Conservation (phyloP, 495 filamentous ascomycete species). For the Neurospora hispaniola region DNA sequence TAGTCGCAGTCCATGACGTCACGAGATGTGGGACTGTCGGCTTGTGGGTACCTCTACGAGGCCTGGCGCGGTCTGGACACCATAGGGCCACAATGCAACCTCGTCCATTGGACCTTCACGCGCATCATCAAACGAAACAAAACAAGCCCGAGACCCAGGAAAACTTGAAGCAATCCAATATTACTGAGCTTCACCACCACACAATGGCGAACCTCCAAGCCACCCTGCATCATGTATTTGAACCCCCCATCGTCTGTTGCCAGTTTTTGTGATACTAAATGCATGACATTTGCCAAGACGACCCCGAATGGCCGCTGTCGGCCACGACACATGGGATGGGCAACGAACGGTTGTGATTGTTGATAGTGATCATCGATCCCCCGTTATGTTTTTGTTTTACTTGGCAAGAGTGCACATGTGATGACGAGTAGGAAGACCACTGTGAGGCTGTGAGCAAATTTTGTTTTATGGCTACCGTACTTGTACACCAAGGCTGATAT, state of each 20-base stretch:
- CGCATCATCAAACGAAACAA: neutral
- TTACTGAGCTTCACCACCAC: neutral
- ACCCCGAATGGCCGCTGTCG: neutral
- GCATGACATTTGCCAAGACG: neutral
- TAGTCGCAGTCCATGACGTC: neutral
- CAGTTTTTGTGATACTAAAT: neutral
- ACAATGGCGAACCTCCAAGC: neutral
- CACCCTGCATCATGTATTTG: neutral
- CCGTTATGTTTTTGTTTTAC: neutral
- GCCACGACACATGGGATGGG: neutral
- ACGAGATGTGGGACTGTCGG: neutral
- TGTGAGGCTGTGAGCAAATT: neutral
- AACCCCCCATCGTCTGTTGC: neutral
- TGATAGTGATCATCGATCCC: neutral
- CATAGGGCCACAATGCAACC: neutral
- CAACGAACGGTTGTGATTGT: neutral
- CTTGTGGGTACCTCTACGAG: neutral
- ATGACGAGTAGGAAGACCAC: neutral
- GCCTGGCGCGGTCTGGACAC: neutral
- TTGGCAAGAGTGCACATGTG: neutral
- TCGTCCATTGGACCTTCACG: neutral
- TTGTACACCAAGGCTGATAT: neutral
- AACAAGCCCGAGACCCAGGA: neutral
- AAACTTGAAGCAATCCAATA: neutral
- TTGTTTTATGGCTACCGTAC: neutral